Base-by-base conservation (phyloP, 305 asterid genomes). In the Fraxinus velutina region DNA sequence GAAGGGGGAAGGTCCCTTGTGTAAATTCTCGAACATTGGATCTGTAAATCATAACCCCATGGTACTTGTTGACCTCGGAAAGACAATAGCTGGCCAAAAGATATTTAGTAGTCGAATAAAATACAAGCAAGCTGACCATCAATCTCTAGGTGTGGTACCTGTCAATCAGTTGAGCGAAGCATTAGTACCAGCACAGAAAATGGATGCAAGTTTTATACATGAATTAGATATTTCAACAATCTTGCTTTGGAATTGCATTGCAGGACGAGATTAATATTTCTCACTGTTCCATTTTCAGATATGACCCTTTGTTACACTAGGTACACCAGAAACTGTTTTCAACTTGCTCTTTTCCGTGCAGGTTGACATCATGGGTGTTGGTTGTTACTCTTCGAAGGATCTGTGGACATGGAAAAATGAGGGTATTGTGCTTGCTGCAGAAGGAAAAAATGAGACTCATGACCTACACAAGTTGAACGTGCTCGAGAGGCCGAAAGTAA, bases 311-410 rank as follows among this genome's bases (percentile, higher is more conserved):
- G 36, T 60, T n/a, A 47, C 29, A 32, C 24, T 32, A 9, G 19
- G 2, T 17, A 27, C 15, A 79, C 13, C 33, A 10, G 57, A n/a
- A 4, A 50, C 64, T 70, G 30, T 55, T 72, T 37, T 3, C 42
- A 37, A 52, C 50, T 73, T 77, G 68, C 50, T 60, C 32, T 84
- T 52, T 78, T 79, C 80, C 75, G 44, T 75, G 29, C 93, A 96
- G 98, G 99, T 96, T 75, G 98, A 96, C 84, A 90, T 93, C 13
- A 94, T 92, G 10, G 99, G 99, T 22, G 98, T 96, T 9, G 94
- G 98, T 79, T 96, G 98, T 84, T 96, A 96, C 81, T 96, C 99
- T 36, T 96, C 99, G 0, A 94, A 89, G 83, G 96, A 96, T 88
- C 88, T 96, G 64, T 93, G 98, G 98, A 89, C 91, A 34, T 96